phyloP scores from a whole-genome alignment of 208 protist species.

The Tritrichomonas foetus region DNA sequence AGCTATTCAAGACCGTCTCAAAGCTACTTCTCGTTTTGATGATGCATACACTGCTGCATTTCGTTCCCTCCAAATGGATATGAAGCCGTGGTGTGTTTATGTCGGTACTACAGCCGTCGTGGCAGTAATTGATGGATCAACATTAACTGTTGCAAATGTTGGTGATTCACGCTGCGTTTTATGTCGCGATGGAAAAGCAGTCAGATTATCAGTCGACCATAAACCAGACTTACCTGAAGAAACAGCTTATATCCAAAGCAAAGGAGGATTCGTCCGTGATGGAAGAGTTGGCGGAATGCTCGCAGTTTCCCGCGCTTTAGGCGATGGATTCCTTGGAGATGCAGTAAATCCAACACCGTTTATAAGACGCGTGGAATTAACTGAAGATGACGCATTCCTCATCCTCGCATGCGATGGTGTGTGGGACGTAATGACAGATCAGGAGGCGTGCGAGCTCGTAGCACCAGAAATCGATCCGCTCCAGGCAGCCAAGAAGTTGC shows the following conservation, averaged over 20 bases:
- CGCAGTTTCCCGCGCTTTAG: not conserved
- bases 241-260: not conserved
- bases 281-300: constrained; percentile 20
- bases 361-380: not conserved
- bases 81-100: not conserved
- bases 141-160: constrained; percentile 9
- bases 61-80: not conserved
- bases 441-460: not conserved
- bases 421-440: constrained; percentile 35
- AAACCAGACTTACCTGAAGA: constrained; percentile 2
- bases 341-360: not conserved
- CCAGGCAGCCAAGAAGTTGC: not conserved
- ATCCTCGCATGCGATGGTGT: constrained; percentile 38
- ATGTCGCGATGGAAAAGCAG: constrained; percentile 12
- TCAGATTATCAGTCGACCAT: constrained; percentile 14
- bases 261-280: not conserved
- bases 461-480: not conserved
- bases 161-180: not conserved
- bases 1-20: not conserved
- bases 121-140: not conserved
- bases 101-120: not conserved
- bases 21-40: not conserved
- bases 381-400: not conserved
- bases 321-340: constrained; percentile 19
- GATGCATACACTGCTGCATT: not conserved